phyloP scores from a whole-genome alignment of 371 early-diverging fungal genomes.

The Actinomortierella ambigua region DNA sequence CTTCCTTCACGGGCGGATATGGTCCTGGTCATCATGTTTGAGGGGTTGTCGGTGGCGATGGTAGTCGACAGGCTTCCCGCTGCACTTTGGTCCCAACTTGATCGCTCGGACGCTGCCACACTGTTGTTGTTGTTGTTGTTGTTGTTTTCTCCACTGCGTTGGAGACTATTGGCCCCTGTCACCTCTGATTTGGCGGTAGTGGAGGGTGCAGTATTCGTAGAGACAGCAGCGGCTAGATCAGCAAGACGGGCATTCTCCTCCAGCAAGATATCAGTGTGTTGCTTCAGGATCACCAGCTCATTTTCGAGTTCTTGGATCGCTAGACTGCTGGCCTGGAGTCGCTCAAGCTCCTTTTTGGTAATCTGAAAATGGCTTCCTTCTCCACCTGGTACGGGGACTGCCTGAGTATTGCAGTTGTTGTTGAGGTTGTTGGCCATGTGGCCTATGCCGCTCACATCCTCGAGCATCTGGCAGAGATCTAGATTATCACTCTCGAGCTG shows the following conservation, averaged over 20 bases:
- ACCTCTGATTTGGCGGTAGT: too few species aligned
- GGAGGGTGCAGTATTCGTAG: slow-evolving; percentile 2
- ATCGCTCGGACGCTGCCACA: too few species aligned
- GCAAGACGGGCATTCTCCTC: slow-evolving; percentile 43
- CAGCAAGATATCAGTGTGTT: slow-evolving; percentile 40
- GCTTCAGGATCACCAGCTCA: slow-evolving; percentile 38
- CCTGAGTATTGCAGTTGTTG: not conserved
- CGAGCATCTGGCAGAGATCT: slow-evolving; percentile 11
- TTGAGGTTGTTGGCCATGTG: not conserved
- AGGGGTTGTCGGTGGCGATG: not conserved
- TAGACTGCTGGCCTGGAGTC: slow-evolving; percentile 28
- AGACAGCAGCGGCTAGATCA: slow-evolving; percentile 24
- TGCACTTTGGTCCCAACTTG: too few species aligned
- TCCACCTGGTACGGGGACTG: not conserved
- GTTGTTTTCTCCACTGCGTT: too few species aligned
- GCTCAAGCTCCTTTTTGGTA: slow-evolving; percentile 30
- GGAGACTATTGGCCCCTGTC: too few species aligned
- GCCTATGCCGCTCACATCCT: not conserved
- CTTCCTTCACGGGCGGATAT: not conserved
- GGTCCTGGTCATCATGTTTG: not conserved
- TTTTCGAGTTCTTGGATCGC: slow-evolving; percentile 31
- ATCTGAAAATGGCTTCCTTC: slow-evolving; percentile 16
- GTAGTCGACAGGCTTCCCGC: too few species aligned
- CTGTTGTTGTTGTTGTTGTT: too few species aligned
- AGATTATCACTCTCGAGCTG: slow-evolving; percentile 25